Evolutionary conservation across 495 filamentous ascomycete species (phyloP), one percentile per base, ranked within the genome.

Genomic region (Penicillium herquei): DNA sequence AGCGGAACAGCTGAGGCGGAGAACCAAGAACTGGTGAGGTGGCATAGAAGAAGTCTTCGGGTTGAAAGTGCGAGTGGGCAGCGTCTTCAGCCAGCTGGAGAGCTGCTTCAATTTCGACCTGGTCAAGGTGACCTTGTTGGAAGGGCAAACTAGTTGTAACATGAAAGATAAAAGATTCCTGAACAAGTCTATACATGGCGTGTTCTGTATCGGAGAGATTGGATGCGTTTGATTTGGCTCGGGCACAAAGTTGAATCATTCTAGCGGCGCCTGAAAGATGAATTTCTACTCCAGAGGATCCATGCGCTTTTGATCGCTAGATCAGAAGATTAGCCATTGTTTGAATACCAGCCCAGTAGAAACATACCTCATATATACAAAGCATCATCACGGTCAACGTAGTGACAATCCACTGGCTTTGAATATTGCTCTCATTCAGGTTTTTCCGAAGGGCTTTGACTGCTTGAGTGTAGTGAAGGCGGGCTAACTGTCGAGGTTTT

Each of bases 101-200:
- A 9, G 65, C 61, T 1, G 26, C 18, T 16, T 67, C 59, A 16
- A 67, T 54, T 12, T 53, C 35, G 9, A n/a, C 14, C 3, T 35
- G 39, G 1, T 48, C 14, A 8, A 7, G 6, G 13, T 26, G 34
- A 5, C 41, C 42, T 7, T 50, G 35, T 6, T 60, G 64, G 33
- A 67, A 67, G 2, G 65, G 65, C 8, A 67, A 50, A 39, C 61
- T 64, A 18, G 65, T 67, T 14, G 61, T 49, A 7, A 59, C 58
- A 35, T 67, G 65, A 30, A 67, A 67, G 31, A 67, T 67, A 45
- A 64, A 67, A 1, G 61, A 58, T 35, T 64, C 65, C 2, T 56
- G 49, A 17, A 56, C 63, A 1, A 67, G 48, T n/a, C 58, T 56
- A 26, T 56, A 26, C 51, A 62, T 62, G 1, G 40, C 32, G 2